Evolutionary conservation across 2,329 filamentous ascomycete species (phyloP), one percentile per base, ranked within the genome.

Genomic region (Lasiodiplodia hormozganensis): DNA sequence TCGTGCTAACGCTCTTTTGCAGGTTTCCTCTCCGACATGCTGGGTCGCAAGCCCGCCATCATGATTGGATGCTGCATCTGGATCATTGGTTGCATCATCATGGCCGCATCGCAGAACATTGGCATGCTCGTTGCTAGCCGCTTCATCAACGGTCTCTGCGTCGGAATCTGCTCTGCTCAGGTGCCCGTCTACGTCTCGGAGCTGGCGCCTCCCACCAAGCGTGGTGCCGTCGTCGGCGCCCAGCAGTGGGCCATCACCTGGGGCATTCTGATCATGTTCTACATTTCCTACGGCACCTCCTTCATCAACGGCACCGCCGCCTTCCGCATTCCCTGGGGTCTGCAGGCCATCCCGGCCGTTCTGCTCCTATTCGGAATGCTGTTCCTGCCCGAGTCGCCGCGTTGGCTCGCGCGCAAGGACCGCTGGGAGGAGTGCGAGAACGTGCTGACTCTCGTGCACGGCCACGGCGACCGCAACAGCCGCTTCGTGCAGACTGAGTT

Each of bases 161-260:
- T 94, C 67, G 92, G 92, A 70, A 92, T 94, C 72, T 88, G 88
- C 71, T 90, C 87, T 47, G 87, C 88, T 8, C 88, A 92, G 73
- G 90, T 90, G 2, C 88, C 89, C 3, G 88, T 91, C 38, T 92
- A 91, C 74, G 86, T 91, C 25, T 86, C 88, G 25, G 90, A 92
- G 75, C 83, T 92, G 36, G 87, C 89, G 21, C 86, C 86, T 57
- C 84, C 85, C 1, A 78, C 78, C 40, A 83, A 82, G 73, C 85
- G 90, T 70, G 90, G 90, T 18, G 85, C 88, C 53, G 83, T 94
- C 40, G 89, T 94, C 18, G 88, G 90, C 65, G 86, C 88, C 53
- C 90, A 93, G 76, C 91, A 93, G 77, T 90, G 90, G 83, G 89
- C 90, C 31, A 93, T 94, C 70, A 91, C 91, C 71, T 91, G 85